These are phyloP conservation scores for Coccomyxa sp. DNA, from an alignment of 139 green algal species.

Conservation along the genomic window DNA sequence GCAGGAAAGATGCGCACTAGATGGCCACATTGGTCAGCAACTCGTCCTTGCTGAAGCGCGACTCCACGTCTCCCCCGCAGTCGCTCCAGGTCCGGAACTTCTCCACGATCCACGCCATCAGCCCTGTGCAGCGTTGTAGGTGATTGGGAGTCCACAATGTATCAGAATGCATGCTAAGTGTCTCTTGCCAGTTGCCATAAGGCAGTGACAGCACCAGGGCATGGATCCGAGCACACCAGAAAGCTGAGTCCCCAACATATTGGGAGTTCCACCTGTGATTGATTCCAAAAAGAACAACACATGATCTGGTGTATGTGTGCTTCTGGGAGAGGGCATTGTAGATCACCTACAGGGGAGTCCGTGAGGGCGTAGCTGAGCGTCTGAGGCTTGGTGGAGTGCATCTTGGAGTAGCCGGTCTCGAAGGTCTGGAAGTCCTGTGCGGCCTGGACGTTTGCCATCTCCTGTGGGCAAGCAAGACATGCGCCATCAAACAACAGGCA, in stretches of 20 bases:
- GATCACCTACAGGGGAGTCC: slow-evolving; percentile 19
- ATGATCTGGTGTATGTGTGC: too few species aligned
- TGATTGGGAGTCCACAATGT: neutral
- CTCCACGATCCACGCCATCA: slow-evolving; percentile 9
- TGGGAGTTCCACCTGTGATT: too few species aligned
- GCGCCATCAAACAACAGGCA: too few species aligned
- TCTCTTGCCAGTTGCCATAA: too few species aligned
- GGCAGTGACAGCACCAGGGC: too few species aligned
- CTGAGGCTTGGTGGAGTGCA: slow-evolving; percentile 17
- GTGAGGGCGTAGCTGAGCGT: slow-evolving; percentile 22
- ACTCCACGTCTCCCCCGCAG: neutral
- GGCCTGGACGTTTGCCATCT: neutral
- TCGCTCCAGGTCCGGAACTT: slow-evolving; percentile 14
- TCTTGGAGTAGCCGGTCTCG: slow-evolving; percentile 11
- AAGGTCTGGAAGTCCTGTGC: neutral
- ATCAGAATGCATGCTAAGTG: neutral
- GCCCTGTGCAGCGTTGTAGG: neutral
- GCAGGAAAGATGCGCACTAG: slow-evolving; percentile 1
- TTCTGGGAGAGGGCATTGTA: too few species aligned
- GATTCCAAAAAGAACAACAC: too few species aligned
- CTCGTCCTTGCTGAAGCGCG: slow-evolving; percentile 8
- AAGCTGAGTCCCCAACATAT: too few species aligned
- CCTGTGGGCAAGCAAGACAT: too few species aligned
- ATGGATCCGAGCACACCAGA: too few species aligned
- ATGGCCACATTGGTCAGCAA: slow-evolving; percentile 17